phyloP scores from a whole-genome alignment of 371 early-diverging fungal genomes.

The Rhizopus delemar region DNA sequence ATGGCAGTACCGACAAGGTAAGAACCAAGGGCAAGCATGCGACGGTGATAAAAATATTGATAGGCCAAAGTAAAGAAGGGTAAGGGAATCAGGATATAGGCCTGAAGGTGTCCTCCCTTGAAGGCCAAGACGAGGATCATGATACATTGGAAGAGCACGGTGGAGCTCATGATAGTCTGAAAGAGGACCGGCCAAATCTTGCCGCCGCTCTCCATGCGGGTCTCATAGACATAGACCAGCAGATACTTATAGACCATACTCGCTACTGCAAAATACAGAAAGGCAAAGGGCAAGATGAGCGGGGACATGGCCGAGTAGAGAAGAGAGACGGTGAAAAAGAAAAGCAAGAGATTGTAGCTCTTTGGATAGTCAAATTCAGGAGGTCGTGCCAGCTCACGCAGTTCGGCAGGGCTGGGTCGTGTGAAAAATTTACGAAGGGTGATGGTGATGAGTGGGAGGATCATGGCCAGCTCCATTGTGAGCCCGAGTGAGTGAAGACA shows the following conservation, averaged over 20 bases:
- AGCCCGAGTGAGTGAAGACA: conserved; percentile 61
- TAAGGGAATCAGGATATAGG: conserved; percentile 57
- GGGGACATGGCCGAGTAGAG: conserved; percentile 80
- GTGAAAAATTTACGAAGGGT: conserved; percentile 64
- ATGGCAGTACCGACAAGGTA: conserved; percentile 34
- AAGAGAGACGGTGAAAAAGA: conserved; percentile 77
- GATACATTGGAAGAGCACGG: conserved; percentile 69
- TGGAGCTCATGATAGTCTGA: conserved; percentile 63
- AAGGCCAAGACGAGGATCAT: conserved; percentile 60
- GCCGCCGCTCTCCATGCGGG: conserved; percentile 73
- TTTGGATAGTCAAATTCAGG: conserved; percentile 73
- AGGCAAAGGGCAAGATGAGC: conserved; percentile 72
- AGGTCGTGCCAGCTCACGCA: conserved; percentile 63
- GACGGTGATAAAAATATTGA: conserved; percentile 52
- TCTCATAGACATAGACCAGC: conserved; percentile 69
- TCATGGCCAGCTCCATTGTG: conserved; percentile 70
- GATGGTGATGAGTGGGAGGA: conserved; percentile 59
- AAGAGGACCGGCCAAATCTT: conserved; percentile 76
- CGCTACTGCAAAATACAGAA: conserved; percentile 68
- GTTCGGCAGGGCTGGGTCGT: conserved; percentile 73
- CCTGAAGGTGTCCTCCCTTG: conserved; percentile 42
- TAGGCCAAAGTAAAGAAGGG: conserved; percentile 60
- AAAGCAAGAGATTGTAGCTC: conserved; percentile 70
- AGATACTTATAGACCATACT: conserved; percentile 76
- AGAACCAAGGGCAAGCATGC: conserved; percentile 34